Evolutionary conservation across 1,139 yeast species (phyloP).

Genomic region (Geotrichum europaeum): DNA sequence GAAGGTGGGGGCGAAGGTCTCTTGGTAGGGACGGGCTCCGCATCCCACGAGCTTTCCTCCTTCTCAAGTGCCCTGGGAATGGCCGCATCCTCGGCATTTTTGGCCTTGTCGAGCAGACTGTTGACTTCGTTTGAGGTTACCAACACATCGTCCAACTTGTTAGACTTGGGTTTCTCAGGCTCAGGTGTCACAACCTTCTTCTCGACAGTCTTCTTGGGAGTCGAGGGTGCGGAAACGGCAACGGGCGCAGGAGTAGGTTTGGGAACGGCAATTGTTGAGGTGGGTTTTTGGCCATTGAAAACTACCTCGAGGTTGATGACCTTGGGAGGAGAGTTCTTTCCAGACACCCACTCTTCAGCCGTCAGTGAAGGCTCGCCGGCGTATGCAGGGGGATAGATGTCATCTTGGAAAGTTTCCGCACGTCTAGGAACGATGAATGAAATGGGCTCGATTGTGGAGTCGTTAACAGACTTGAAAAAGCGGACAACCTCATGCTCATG

Average conservation of each 20-base stretch:
- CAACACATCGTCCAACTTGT: slow-evolving; percentile 44
- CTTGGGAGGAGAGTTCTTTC: slow-evolving; percentile 74
- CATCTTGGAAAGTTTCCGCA: slow-evolving; percentile 86
- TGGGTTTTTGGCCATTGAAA: slow-evolving; percentile 62
- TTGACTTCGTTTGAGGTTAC: slow-evolving; percentile 44
- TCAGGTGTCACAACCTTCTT: slow-evolving; percentile 22
- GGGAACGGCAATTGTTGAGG: slow-evolving; percentile 23
- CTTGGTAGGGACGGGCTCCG: slow-evolving; percentile 20
- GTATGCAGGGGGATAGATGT: slow-evolving; percentile 88
- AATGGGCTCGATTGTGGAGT: slow-evolving; percentile 76
- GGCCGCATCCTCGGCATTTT: slow-evolving; percentile 40
- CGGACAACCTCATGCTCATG: slow-evolving; percentile 78
- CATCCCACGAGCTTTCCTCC: slow-evolving; percentile 30
- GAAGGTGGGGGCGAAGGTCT: slow-evolving; percentile 14
- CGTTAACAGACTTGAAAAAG: slow-evolving; percentile 79
- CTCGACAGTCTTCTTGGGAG: slow-evolving; percentile 35
- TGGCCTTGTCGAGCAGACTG: slow-evolving; percentile 47
- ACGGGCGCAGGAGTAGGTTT: slow-evolving; percentile 26
- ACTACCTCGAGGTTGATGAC: slow-evolving; percentile 68
- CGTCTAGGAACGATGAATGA: slow-evolving; percentile 91
- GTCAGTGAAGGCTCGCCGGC: slow-evolving; percentile 69
- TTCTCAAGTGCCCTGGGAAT: slow-evolving; percentile 23
- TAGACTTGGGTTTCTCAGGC: slow-evolving; percentile 24
- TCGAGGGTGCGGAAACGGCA: slow-evolving; percentile 27
- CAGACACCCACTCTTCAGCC: slow-evolving; percentile 73